phyloP scores from a whole-genome alignment of 129 eudicot genomes.

The Chrysanthemum lavandulifolium region DNA sequence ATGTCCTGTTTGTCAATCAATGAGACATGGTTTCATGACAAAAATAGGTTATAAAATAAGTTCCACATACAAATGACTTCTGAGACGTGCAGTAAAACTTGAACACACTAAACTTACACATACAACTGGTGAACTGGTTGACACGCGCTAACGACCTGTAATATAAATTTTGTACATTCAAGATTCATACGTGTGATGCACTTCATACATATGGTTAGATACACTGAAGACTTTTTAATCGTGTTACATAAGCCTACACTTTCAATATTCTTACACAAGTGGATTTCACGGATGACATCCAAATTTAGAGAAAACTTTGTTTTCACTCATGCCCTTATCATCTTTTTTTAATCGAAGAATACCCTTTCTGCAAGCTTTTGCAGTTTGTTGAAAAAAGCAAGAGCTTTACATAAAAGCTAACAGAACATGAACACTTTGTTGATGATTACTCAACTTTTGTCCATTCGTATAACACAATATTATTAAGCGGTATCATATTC shows the following conservation, averaged over 20 bases:
- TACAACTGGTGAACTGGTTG: not conserved
- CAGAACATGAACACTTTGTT: conserved; percentile 9
- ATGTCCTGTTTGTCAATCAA: no score
- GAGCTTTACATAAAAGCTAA: conserved; percentile 12
- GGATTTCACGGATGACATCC: not conserved
- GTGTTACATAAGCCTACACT: not conserved
- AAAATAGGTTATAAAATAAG: no score
- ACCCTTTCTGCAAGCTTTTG: not conserved
- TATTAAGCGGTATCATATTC: no score
- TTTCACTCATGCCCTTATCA: not conserved
- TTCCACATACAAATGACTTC: not conserved
- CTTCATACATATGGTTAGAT: not conserved
- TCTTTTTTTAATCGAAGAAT: not conserved
- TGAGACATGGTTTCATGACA: not conserved
- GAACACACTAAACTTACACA: not conserved
- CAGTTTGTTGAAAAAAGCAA: not conserved
- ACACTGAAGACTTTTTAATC: not conserved
- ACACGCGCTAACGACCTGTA: not conserved
- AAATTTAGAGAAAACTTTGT: not conserved
- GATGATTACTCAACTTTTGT: not conserved
- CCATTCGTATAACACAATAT: no score
- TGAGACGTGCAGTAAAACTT: not conserved
- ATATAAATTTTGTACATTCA: not conserved
- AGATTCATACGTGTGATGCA: not conserved
- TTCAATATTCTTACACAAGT: not conserved